These are phyloP conservation scores for Asclepias syriaca DNA, from an alignment of 257 asterid species.

Conservation along the genomic window DNA sequence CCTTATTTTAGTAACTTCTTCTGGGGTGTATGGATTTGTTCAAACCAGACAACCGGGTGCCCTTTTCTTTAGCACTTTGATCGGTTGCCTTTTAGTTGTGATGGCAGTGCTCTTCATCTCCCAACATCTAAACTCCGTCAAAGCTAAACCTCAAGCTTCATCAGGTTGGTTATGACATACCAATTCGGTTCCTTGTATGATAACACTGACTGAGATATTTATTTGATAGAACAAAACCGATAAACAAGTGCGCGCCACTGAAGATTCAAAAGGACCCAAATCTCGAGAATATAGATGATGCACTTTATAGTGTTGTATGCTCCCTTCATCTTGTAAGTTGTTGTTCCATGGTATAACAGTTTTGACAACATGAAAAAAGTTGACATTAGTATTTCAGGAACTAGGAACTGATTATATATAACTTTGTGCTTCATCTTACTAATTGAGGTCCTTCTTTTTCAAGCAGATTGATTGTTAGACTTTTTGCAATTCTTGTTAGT, in stretches of 20 bases:
- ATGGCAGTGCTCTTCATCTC: constrained; percentile 90
- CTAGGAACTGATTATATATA: neutral
- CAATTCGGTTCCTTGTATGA: neutral
- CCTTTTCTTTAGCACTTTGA: constrained; percentile 89
- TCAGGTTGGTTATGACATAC: constrained; percentile 44
- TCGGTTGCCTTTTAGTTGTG: constrained; percentile 85
- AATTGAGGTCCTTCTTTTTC: too few species aligned
- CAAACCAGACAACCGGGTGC: constrained; percentile 99
- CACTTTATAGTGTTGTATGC: neutral
- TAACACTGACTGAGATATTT: neutral
- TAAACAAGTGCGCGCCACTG: neutral
- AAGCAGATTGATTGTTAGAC: too few species aligned
- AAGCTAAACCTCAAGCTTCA: constrained; percentile 72
- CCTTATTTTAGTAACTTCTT: constrained; percentile 67
- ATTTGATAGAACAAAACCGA: neutral
- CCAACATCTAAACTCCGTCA: constrained; percentile 65
- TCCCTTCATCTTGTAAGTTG: neutral
- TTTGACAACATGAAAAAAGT: neutral
- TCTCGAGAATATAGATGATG: constrained; percentile 1
- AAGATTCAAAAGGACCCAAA: neutral
- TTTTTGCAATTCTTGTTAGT: too few species aligned
- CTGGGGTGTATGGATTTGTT: constrained; percentile 86
- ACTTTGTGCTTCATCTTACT: neutral
- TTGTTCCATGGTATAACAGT: neutral
- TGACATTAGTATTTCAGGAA: neutral